Evolutionary conservation across 345 rosid genomes (phyloP), one percentile per base, ranked within the genome.

Genomic region (Alliaria petiolata): DNA sequence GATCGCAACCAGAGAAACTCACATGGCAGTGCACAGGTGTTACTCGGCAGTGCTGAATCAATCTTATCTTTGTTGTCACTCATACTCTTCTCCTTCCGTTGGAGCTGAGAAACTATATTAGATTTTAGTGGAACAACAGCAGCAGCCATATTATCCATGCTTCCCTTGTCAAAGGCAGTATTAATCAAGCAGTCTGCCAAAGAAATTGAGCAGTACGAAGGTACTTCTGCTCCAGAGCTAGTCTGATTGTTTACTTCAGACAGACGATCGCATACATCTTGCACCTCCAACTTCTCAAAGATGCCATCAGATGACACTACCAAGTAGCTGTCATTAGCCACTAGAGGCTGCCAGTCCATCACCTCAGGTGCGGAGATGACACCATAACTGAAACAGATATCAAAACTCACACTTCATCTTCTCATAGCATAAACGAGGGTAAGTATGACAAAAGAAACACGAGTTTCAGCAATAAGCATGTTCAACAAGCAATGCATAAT

Each of bases 281-380:
- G 92, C 72, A 84, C 73, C 72, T 85, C 80, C 82, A 87, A 62
- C 74, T 84, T 87, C 79, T 90, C 98, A 80, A 93, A 90, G 72
- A 93, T 69, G 50, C 98, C 98, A 86, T 93, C 98, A n/a, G 98
- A 84, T 71, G 96, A 96, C 77, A 83, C 96, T 59, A 93, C 92
- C 78, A 93, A 78, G 80, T 86, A 93, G 69, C 89, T 89, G 80
- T 93, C 93, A 68, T 87, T 93, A 51, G 78, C 74, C 64, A 81
- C 59, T 33, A 93, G 73, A 75, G 85, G 81, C 65, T 81, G 87
- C 96, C 98, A 93, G 71, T 87, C 92, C 62, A 81, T 82, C 75
- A 93, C 88, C 84, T 93, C 97, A 1, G 98, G 98, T 70, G 83
- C 83, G 53, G 98, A 85, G 66, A 85, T 93, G 63, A 93, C 97